These are phyloP conservation scores for Dictyostelium discoideum DNA, from an alignment of 78 protist genomes.

Conservation along the genomic window DNA sequence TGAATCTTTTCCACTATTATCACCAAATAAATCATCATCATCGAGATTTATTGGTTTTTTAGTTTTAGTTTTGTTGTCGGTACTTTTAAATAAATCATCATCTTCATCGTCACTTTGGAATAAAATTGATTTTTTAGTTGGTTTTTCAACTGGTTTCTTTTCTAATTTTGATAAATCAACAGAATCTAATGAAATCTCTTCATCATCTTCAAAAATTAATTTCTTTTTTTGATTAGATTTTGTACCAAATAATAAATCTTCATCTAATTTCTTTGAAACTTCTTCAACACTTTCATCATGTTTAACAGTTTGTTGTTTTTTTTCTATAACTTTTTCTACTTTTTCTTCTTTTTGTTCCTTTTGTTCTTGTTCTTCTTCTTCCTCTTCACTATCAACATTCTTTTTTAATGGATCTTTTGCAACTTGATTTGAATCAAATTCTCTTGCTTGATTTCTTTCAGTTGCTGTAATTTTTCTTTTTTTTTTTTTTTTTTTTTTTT, in stretches of 20 bases:
- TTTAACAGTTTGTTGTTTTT: neutral
- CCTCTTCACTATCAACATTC: neutral
- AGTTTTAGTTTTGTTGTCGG: neutral
- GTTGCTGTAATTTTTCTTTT: neutral
- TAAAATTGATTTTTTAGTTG: neutral
- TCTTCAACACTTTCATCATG: neutral
- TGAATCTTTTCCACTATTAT: neutral
- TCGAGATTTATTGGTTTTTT: neutral
- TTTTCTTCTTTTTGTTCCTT: neutral
- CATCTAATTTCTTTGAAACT: slow-evolving; percentile 23
- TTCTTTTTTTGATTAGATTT: neutral
- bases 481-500: too few species aligned
- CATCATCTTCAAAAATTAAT: slow-evolving; percentile 48
- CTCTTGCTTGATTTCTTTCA: slow-evolving; percentile 49
- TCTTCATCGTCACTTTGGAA: slow-evolving; percentile 16
- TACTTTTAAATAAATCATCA: neutral
- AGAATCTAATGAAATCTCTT: slow-evolving; percentile 38
- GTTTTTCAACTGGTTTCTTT: slow-evolving; percentile 32
- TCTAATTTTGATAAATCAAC: slow-evolving; percentile 28
- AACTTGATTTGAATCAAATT: neutral
- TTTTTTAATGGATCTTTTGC: slow-evolving; percentile 57
- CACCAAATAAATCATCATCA: slow-evolving; percentile 47
- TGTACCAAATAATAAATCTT: slow-evolving; percentile 42
- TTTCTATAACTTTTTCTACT: neutral
- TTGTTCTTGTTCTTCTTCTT: neutral